Evolutionary conservation across 768 basidiomycete species (phyloP).

Genomic region (Serpula lacrymans): DNA sequence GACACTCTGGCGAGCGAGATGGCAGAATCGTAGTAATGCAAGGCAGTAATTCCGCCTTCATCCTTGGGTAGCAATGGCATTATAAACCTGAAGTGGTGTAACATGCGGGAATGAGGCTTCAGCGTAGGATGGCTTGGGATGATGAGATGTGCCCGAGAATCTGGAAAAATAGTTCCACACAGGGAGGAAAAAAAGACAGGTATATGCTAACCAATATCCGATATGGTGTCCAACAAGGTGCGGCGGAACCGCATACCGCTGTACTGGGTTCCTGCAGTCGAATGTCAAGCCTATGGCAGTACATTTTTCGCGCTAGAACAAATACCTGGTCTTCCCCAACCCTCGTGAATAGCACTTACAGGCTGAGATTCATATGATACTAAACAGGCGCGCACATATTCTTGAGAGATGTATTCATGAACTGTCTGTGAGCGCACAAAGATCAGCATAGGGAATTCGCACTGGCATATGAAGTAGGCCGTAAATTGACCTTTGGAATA

Average conservation of each 20-base stretch:
- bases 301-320: background rate
- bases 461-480: background rate
- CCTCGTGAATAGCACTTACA: constrained; percentile 59
- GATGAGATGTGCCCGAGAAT: constrained; percentile 64
- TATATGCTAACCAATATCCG: constrained; percentile 54
- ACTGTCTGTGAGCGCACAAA: constrained; percentile 44
- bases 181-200: constrained; percentile 1
- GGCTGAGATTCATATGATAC: constrained; percentile 71
- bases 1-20: constrained; percentile 69
- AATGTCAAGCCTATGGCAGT: no score
- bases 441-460: background rate
- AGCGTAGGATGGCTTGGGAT: constrained; percentile 69
- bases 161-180: constrained; percentile 31
- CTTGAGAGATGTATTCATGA: constrained; percentile 64
- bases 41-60: constrained; percentile 59
- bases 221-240: constrained; percentile 67
- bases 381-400: constrained; percentile 72
- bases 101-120: constrained; percentile 73
- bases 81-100: constrained; percentile 78
- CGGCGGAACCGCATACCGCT: constrained; percentile 63
- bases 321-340: constrained; percentile 73
- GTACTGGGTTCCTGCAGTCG: constrained; percentile 50
- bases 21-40: constrained; percentile 77
- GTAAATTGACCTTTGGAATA: constrained; percentile 58
- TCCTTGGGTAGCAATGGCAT: constrained; percentile 57